These are phyloP conservation scores for Akanthomyces muscarius DNA, from an alignment of 2,329 filamentous ascomycete genomes.

Conservation along the genomic window DNA sequence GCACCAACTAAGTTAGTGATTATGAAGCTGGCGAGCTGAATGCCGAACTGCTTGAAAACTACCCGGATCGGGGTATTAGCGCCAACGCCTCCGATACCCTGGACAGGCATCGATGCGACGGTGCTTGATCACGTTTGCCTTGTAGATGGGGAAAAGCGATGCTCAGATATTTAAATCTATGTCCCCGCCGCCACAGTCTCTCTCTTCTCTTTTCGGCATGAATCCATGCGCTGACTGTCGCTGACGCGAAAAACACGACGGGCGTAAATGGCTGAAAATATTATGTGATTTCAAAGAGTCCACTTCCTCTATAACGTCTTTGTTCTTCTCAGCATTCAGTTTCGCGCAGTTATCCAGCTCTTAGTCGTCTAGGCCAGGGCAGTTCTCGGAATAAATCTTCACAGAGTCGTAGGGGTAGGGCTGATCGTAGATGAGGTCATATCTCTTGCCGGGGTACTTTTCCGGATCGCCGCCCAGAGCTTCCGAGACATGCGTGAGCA, in stretches of 20 bases:
- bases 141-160: too few relatives aligned
- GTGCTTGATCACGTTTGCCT: background rate
- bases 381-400: background rate
- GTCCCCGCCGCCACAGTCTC: too few relatives aligned
- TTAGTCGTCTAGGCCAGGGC: constrained; percentile 10
- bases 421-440: constrained; percentile 14
- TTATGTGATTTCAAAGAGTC: background rate
- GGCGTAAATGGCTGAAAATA: background rate
- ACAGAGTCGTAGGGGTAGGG: constrained; percentile 10
- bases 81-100: background rate
- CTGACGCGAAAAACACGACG: background rate
- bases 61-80: background rate
- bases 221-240: background rate
- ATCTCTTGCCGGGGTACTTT: background rate
- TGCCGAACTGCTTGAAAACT: background rate
- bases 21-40: background rate
- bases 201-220: background rate
- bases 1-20: background rate
- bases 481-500: background rate
- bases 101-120: background rate
- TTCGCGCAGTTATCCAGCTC: too few relatives aligned
- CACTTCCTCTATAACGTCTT: background rate
- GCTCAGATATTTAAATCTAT: too few relatives aligned
- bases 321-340: background rate
- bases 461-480: constrained; percentile 9